phyloP scores from a whole-genome alignment of 306 rosid species.

The Citrullus amarus region DNA sequence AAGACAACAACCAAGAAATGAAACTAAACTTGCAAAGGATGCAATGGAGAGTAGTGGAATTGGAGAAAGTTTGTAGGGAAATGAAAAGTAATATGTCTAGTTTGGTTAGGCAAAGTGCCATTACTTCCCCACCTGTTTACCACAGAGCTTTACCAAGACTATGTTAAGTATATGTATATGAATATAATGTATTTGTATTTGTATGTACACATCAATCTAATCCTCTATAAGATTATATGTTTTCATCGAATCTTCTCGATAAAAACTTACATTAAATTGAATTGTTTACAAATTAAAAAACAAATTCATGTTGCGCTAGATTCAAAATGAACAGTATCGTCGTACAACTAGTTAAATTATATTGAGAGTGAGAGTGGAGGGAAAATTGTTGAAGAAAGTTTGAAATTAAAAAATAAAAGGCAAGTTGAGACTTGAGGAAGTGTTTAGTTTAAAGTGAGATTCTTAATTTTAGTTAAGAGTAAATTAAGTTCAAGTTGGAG shows the following conservation, averaged over 20 bases:
- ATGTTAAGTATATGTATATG: constrained; percentile 22
- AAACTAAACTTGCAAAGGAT: constrained; percentile 30
- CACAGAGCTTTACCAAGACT: constrained; percentile 36
- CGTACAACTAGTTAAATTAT: too few species aligned
- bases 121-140: constrained; percentile 18
- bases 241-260: not conserved
- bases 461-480: not conserved
- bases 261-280: too few species aligned
- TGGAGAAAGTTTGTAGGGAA: constrained; percentile 46
- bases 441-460: not conserved
- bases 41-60: constrained; percentile 53
- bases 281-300: too few species aligned
- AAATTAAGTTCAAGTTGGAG: not conserved
- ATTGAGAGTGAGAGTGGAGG: not conserved
- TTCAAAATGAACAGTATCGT: not conserved
- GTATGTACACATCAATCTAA: not conserved
- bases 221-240: not conserved
- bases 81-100: constrained; percentile 54
- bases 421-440: not conserved
- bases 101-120: constrained; percentile 20
- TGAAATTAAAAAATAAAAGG: not conserved
- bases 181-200: not conserved
- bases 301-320: not conserved
- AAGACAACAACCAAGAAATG: constrained; percentile 25
- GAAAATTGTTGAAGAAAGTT: not conserved